Conservation (phyloP, 495 filamentous ascomycete genomes). For the Mytilinidion resinicola region DNA sequence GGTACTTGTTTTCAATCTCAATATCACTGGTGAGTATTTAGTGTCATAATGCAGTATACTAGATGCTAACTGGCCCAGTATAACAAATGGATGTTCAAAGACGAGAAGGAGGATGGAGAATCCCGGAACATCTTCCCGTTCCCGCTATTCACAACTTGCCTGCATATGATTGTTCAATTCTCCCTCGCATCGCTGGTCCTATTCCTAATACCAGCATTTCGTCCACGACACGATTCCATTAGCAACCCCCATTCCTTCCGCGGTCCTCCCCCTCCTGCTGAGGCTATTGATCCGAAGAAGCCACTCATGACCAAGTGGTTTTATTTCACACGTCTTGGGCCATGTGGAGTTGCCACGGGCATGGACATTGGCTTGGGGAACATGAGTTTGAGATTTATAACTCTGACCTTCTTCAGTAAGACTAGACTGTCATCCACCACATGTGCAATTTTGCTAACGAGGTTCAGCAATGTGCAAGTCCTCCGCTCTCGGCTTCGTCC, state of each 20-base stretch:
- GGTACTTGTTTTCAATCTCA: slow-evolving; percentile 74
- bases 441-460: slow-evolving; percentile 3
- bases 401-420: slow-evolving; percentile 91
- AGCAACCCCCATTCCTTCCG: slow-evolving; percentile 38
- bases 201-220: slow-evolving; percentile 74
- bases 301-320: slow-evolving; percentile 87
- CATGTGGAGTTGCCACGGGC: slow-evolving; percentile 88
- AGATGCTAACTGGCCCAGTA: slow-evolving; percentile 51
- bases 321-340: slow-evolving; percentile 86
- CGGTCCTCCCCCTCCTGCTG: slow-evolving; percentile 45
- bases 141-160: slow-evolving; percentile 88
- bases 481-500: slow-evolving; percentile 87
- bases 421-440: slow-evolving; percentile 7
- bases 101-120: slow-evolving; percentile 45
- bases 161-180: slow-evolving; percentile 98
- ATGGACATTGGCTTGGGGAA: slow-evolving; percentile 97
- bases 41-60: not conserved
- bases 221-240: slow-evolving; percentile 53
- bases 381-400: slow-evolving; percentile 90
- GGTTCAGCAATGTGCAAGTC: slow-evolving; percentile 94
- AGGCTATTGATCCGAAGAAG: slow-evolving; percentile 46
- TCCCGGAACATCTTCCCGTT: slow-evolving; percentile 65
- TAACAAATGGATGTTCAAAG: slow-evolving; percentile 99
- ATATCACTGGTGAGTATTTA: slow-evolving; percentile 77
- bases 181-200: slow-evolving; percentile 71